Evolutionary conservation across 2,329 filamentous ascomycete genomes (phyloP).

Genomic region (Leptographium flavum): DNA sequence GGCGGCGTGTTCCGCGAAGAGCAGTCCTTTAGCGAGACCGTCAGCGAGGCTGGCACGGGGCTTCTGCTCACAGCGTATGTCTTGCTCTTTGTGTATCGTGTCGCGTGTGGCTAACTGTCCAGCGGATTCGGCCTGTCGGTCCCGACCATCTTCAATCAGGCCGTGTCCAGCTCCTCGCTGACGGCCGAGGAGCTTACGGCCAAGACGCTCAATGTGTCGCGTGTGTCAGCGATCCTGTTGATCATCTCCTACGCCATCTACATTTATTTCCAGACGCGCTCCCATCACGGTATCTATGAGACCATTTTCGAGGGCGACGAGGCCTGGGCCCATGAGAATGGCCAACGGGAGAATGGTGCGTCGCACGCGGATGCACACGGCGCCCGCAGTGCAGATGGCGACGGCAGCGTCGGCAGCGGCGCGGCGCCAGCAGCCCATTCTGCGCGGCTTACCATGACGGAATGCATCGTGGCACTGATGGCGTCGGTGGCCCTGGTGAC

Average conservation of each 20-base stretch:
- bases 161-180: constrained; percentile 20
- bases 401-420: constrained; percentile 17
- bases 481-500: constrained; percentile 56
- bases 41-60: constrained; percentile 68
- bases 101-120: neutral
- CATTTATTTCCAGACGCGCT: constrained; percentile 60
- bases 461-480: constrained; percentile 51
- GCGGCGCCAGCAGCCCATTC: neutral
- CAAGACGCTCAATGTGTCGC: constrained; percentile 51
- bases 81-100: neutral
- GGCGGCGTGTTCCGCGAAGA: constrained; percentile 56
- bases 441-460: constrained; percentile 54
- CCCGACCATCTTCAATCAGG: constrained; percentile 41
- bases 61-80: constrained; percentile 59
- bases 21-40: constrained; percentile 57
- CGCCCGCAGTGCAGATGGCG: constrained; percentile 16
- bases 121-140: constrained; percentile 36
- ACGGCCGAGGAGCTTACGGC: constrained; percentile 25
- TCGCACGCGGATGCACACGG: constrained; percentile 43
- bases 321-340: constrained; percentile 9
- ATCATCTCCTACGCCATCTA: constrained; percentile 54
- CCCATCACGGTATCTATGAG: constrained; percentile 65
- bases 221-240: constrained; percentile 55
- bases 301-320: constrained; percentile 61
- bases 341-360: constrained; percentile 39